Evolutionary conservation across 306 rosid species (phyloP).

Genomic region (Oxytropis ochrocephala): DNA sequence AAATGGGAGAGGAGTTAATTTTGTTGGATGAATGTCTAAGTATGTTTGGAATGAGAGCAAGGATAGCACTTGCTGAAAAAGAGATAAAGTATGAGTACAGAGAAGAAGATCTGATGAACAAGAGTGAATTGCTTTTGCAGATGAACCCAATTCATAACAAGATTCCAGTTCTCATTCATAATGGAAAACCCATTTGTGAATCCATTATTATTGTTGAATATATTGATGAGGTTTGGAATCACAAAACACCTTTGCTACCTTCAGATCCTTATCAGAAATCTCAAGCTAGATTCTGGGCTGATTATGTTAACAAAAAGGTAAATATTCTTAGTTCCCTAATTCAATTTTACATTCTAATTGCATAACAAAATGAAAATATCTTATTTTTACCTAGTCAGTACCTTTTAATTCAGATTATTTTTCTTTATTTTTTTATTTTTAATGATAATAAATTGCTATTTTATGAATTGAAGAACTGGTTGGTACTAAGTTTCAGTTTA

Average conservation of each 20-base stretch:
- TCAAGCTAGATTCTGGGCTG: constrained; percentile 38
- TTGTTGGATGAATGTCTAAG: constrained; percentile 15
- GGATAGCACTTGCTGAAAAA: constrained; percentile 28
- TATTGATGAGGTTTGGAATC: not conserved
- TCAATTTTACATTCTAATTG: not conserved
- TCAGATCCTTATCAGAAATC: constrained; percentile 20
- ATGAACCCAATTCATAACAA: not conserved
- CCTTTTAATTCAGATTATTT: no score
- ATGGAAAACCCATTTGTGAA: not conserved
- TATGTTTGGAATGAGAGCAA: constrained; percentile 16
- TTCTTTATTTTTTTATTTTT: not conserved
- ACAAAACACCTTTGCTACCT: not conserved
- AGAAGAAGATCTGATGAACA: not conserved
- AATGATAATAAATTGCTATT: no score
- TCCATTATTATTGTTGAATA: not conserved
- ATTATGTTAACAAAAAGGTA: constrained; percentile 22
- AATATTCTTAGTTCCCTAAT: not conserved
- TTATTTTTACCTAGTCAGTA: not conserved
- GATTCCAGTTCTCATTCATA: not conserved
- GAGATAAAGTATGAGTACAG: not conserved
- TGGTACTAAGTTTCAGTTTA: no score
- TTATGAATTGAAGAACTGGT: no score
- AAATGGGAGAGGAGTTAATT: constrained; percentile 20
- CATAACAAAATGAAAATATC: no score
- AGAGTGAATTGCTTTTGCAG: not conserved